Percentiles rank a stretch among this genome's conserved stretches.
Evolutionary conservation across 2,329 filamentous ascomycete species (phyloP).

Genomic region (Berkeleyomyces basicola): DNA sequence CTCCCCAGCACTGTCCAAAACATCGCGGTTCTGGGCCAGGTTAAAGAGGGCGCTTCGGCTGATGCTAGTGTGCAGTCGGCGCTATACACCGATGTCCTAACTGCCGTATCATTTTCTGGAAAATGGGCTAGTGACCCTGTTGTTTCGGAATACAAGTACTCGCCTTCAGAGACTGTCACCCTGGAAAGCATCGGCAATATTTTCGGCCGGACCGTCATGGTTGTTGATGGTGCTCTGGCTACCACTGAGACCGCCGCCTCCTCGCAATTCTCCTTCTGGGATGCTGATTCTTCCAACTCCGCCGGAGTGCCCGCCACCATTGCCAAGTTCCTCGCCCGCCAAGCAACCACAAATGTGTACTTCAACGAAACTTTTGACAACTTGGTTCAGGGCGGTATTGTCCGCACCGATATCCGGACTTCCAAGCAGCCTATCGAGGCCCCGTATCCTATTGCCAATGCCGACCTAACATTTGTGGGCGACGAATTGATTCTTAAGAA

Average conservation of each 20-base stretch:
- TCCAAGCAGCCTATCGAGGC: conserved; percentile 72
- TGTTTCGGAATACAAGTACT: conserved; percentile 79
- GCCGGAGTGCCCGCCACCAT: conserved; percentile 46
- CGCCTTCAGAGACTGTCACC: conserved; percentile 44
- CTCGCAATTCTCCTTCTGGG: conserved; percentile 85
- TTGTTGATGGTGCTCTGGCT: conserved; percentile 36
- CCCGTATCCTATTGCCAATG: conserved; percentile 62
- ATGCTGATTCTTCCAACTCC: conserved; percentile 58
- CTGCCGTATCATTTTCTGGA: conserved; percentile 63
- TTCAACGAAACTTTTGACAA: conserved; percentile 47
- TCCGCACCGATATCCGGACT: conserved; percentile 72
- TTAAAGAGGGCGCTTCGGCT: conserved; percentile 52
- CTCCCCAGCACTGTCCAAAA: conserved; percentile 60
- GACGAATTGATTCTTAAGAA: conserved; percentile 66
- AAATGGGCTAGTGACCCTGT: conserved; percentile 45
- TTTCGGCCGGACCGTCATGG: conserved; percentile 31
- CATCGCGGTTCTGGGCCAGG: conserved; percentile 79
- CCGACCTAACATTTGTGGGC: conserved; percentile 64
- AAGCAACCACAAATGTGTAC: conserved; percentile 45
- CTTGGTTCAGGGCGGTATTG: conserved; percentile 56
- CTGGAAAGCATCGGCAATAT: conserved; percentile 36
- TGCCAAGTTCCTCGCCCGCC: conserved; percentile 50
- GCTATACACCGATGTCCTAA: conserved; percentile 81
- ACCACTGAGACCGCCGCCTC: conserved; percentile 21
- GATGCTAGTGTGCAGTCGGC: conserved; percentile 67